phyloP scores from a whole-genome alignment of 345 rosid genomes.

The Heritiera fomes region DNA sequence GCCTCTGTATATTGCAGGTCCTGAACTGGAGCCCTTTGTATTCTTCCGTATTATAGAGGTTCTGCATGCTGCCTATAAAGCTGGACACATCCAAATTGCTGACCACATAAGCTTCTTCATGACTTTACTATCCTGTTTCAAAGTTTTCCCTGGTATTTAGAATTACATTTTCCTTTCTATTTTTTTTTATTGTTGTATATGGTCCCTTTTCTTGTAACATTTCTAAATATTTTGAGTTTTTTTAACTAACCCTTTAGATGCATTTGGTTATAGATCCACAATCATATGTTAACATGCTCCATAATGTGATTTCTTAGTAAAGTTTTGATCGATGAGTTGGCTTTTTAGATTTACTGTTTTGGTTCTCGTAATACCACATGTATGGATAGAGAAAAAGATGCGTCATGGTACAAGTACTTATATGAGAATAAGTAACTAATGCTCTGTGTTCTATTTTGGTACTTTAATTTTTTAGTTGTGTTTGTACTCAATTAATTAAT shows the following conservation, averaged over 20 bases:
- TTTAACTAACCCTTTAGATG: background rate
- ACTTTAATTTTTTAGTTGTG: background rate
- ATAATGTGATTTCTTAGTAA: background rate
- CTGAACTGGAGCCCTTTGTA: constrained; percentile 55
- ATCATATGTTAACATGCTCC: background rate
- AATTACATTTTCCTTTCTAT: constrained; percentile 7
- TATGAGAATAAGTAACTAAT: background rate
- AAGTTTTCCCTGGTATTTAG: constrained; percentile 59
- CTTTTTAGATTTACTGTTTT: background rate
- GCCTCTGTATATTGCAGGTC: constrained; percentile 46
- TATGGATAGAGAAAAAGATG: background rate
- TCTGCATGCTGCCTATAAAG: constrained; percentile 59
- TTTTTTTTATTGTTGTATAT: background rate
- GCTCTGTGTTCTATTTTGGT: background rate
- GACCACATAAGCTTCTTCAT: constrained; percentile 68
- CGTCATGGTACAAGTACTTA: background rate
- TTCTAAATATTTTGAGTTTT: background rate
- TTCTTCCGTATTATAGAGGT: constrained; percentile 58
- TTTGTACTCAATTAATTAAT: background rate
- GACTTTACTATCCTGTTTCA: constrained; percentile 57
- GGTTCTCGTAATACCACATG: background rate
- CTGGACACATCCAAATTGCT: constrained; percentile 64
- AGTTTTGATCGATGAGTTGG: background rate
- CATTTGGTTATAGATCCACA: background rate
- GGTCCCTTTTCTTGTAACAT: background rate